These are phyloP conservation scores for Kodamaea kaohsiungensis DNA, from an alignment of 805 yeast genomes.

Conservation along the genomic window DNA sequence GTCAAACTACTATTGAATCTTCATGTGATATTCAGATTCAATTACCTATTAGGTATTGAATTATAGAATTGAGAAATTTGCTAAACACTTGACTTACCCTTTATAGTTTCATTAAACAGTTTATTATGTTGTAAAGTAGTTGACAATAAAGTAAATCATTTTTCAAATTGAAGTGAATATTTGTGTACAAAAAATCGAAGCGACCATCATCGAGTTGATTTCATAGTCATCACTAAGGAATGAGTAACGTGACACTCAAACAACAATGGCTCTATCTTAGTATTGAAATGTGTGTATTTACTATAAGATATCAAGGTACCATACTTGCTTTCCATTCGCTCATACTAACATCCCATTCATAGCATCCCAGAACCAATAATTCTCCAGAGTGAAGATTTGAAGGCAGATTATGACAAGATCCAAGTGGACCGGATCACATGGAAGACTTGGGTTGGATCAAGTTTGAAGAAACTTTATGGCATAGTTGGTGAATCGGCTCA, in stretches of 20 bases:
- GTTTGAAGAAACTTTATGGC: constrained; percentile 18
- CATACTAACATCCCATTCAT: constrained; percentile 11
- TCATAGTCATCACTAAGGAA: neutral
- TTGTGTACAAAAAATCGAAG: neutral
- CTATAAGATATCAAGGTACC: no score
- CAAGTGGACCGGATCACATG: constrained; percentile 16
- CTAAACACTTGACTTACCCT: no score
- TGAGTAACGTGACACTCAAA: constrained; percentile 3
- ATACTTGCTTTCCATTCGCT: neutral
- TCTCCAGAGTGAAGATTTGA: constrained; percentile 3
- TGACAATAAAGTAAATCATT: no score
- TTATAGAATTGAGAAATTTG: neutral
- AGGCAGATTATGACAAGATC: constrained; percentile 1
- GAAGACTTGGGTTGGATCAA: constrained; percentile 17
- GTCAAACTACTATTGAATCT: constrained; percentile 18
- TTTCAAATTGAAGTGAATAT: no score
- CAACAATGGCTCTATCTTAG: constrained; percentile 18
- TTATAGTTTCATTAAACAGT: no score
- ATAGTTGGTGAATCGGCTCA: constrained; percentile 20
- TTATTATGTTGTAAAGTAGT: no score
- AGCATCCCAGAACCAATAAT: constrained; percentile 12
- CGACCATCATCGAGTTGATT: neutral
- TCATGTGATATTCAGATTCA: constrained; percentile 33
- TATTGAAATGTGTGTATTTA: constrained; percentile 18
- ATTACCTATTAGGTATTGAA: constrained; percentile 12